These are phyloP conservation scores for Phytophthora colocasiae DNA, from an alignment of 352 stramenopile species.

Conservation along the genomic window DNA sequence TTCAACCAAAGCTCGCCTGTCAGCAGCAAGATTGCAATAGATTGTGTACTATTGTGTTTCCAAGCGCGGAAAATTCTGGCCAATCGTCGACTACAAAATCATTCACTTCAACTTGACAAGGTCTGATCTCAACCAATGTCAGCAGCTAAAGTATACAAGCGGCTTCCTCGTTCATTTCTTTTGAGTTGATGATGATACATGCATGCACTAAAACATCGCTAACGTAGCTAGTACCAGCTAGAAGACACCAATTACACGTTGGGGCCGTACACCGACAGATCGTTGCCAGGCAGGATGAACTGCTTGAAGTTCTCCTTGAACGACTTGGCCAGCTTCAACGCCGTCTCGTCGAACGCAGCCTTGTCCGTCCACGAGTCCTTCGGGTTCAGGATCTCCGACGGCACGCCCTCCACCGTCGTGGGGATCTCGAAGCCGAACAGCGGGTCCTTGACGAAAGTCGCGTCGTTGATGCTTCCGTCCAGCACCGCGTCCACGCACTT, in stretches of 20 bases:
- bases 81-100: conserved; percentile 8
- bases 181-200: conserved; percentile 30
- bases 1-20: too few relatives aligned
- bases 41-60: too few relatives aligned
- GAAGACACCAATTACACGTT: conserved; percentile 42
- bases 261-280: conserved; percentile 72
- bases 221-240: not conserved
- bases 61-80: not conserved
- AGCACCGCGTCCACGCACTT: conserved; percentile 83
- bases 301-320: conserved; percentile 90
- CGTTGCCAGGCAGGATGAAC: conserved; percentile 82
- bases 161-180: not conserved
- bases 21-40: too few relatives aligned
- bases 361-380: conserved; percentile 84
- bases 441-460: conserved; percentile 72
- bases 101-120: conserved; percentile 42
- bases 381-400: conserved; percentile 78
- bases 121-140: too few relatives aligned
- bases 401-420: conserved; percentile 66
- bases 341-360: conserved; percentile 76
- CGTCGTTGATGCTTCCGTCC: conserved; percentile 69
- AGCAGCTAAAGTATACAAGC: not conserved
- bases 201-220: conserved; percentile 18
- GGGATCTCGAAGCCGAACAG: conserved; percentile 81
- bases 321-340: conserved; percentile 74